phyloP scores from a whole-genome alignment of 164 flowering plant species.

The Cinnamomum micranthum region DNA sequence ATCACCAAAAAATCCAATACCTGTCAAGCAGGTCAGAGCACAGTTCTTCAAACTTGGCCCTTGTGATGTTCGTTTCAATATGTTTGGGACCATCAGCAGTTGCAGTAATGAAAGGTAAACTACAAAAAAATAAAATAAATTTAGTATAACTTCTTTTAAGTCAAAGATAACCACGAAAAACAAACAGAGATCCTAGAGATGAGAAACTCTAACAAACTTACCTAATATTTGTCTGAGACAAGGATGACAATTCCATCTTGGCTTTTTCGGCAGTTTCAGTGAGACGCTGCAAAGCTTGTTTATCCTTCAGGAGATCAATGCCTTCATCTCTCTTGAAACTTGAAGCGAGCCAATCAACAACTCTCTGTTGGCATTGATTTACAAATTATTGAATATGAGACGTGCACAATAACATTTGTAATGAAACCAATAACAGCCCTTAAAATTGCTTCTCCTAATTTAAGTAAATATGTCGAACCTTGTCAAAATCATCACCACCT shows the following conservation, averaged over 20 bases:
- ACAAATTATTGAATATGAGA: not conserved
- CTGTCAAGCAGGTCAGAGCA: constrained; percentile 84
- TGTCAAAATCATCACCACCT: constrained; percentile 90
- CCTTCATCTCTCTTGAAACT: constrained; percentile 19
- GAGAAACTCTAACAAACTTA: constrained; percentile 9
- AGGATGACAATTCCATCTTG: constrained; percentile 65
- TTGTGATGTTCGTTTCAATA: constrained; percentile 77
- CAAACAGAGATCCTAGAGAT: not conserved
- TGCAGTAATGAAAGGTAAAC: constrained; percentile 83
- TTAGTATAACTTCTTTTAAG: constrained; percentile 1
- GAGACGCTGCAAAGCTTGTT: constrained; percentile 49
- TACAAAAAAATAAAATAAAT: constrained; percentile 22
- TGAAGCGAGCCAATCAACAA: constrained; percentile 16
- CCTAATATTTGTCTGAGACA: constrained; percentile 66
- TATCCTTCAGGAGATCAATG: constrained; percentile 17
- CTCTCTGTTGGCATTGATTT: constrained; percentile 9
- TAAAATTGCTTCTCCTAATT: too few relatives aligned
- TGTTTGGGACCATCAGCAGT: constrained; percentile 88
- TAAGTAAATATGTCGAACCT: constrained; percentile 35
- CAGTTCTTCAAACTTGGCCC: constrained; percentile 85
- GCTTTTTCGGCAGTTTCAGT: constrained; percentile 75
- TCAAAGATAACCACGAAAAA: not conserved
- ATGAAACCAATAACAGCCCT: too few relatives aligned
- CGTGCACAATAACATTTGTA: too few relatives aligned
- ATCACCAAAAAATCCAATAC: constrained; percentile 21